Base-by-base conservation (phyloP, 2,329 filamentous ascomycete species). In the Colletotrichum echinochloae region DNA sequence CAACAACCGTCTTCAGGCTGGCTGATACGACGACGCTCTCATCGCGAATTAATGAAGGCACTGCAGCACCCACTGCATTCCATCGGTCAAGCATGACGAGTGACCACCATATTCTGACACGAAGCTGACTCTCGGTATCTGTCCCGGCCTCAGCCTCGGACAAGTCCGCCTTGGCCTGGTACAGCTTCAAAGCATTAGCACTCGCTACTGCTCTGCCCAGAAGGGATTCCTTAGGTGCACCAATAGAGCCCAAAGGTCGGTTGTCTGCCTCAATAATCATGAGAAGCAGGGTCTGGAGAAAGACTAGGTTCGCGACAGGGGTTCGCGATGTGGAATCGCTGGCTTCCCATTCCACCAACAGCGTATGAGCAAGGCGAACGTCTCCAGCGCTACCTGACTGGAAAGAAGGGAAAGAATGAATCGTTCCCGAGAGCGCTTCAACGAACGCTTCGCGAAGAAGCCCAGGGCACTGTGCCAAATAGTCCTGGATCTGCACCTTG, bases 51-150 rank as follows among this genome's bases (percentile, higher is more conserved):
- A 90, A 83, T 16, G 89, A 74, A 1, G 90, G 89, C 71, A 86
- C 89, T 16, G 88, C 89, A 5, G 87, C 91, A 28, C 89, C 90
- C n/a, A 89, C 86, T 5, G 92, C 90, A 76, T 93, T 89, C 90
- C 91, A 94, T 20, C 91, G 87, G 75, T 94, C 92, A 73, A 94
- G 86, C 72, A 92, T 85, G 55, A 93, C 87, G 41, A 94, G 81
- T 18, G 89, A 88, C 89, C 90, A 93, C 92, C 92, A 94, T 23
- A 91, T 86, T 52, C 90, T 86, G 60, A 90, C 83, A 1, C 86
- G 86, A 5, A 93, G 81, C 23, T 88, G 88, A 60, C 90, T 88
- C 54, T 91, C 88, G 26, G 86, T 87, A 76, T 93, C 89, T 2
- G 82, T 76, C 62, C 91, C 88, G 12, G 82, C 78, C 6, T 86